phyloP scores from a whole-genome alignment of 305 asterid genomes.

The Petunia hybrid region DNA sequence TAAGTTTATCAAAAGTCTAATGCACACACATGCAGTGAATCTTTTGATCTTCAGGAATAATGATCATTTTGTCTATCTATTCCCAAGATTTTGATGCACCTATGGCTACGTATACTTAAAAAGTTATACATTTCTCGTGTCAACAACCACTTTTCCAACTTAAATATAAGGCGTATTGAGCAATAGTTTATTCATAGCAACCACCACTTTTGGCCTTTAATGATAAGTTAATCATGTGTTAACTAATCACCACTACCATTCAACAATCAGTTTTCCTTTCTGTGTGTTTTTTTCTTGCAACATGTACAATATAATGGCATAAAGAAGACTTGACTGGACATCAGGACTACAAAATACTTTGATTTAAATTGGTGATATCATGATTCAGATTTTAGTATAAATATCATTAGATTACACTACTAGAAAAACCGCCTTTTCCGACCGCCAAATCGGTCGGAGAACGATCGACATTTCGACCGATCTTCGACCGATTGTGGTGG shows the following conservation, averaged over 20 bases:
- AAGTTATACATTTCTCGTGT: neutral
- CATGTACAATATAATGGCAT: neutral
- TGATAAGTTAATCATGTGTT: constrained; percentile 8
- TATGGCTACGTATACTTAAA: neutral
- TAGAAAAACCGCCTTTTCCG: no score
- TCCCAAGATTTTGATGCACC: constrained; percentile 20
- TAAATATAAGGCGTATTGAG: neutral
- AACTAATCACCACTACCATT: constrained; percentile 1
- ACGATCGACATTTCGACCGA: no score
- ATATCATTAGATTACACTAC: no score
- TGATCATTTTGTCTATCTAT: constrained; percentile 11
- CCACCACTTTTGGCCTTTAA: neutral
- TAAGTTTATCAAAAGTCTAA: neutral
- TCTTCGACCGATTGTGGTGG: no score
- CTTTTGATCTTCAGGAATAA: constrained; percentile 17
- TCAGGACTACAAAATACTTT: neutral
- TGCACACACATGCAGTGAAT: constrained; percentile 21
- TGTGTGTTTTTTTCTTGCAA: neutral
- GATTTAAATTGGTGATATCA: neutral
- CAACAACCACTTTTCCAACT: neutral
- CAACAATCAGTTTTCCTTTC: neutral
- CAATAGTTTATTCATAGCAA: constrained; percentile 13
- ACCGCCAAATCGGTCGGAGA: no score
- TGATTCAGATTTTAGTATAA: neutral
- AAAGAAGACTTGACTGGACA: no score